These are phyloP conservation scores for Phytophthora boehmeriae DNA, from an alignment of 352 stramenopile species.

Conservation along the genomic window DNA sequence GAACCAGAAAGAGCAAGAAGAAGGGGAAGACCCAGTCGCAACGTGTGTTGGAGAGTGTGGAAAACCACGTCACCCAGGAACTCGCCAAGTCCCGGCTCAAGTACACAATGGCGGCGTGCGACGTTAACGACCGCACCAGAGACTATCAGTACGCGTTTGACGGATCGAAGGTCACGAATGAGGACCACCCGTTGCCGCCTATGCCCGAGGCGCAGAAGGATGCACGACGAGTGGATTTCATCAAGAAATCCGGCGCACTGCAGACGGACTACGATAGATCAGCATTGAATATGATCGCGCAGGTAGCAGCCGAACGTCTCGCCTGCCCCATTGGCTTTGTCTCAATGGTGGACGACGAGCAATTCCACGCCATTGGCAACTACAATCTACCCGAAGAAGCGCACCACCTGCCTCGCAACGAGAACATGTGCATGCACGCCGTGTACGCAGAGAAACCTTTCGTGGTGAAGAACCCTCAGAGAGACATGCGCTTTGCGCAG, in stretches of 20 bases:
- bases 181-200: conserved; percentile 53
- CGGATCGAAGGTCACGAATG: conserved; percentile 32
- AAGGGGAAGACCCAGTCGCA: conserved; percentile 32
- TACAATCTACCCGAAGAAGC: conserved; percentile 45
- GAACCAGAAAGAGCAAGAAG: conserved; percentile 11
- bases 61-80: conserved; percentile 46
- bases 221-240: conserved; percentile 43
- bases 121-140: conserved; percentile 40
- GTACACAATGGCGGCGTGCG: conserved; percentile 23
- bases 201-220: conserved; percentile 47
- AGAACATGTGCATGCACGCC: conserved; percentile 63
- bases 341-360: conserved; percentile 54
- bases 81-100: conserved; percentile 29
- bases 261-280: conserved; percentile 45
- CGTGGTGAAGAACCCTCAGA: conserved; percentile 66
- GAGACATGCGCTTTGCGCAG: conserved; percentile 67
- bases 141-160: conserved; percentile 64
- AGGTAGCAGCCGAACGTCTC: conserved; percentile 58
- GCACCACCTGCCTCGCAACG: conserved; percentile 41
- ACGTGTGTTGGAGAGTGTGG: conserved; percentile 40
- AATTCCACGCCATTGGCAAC: conserved; percentile 56
- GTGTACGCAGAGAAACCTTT: conserved; percentile 68
- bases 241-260: conserved; percentile 54
- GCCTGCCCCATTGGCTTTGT: conserved; percentile 66
- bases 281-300: conserved; percentile 57